Evolutionary conservation across 78 protist genomes (phyloP), one percentile per base, ranked within the genome.

Genomic region (Dictyostelium firmibasis): DNA sequence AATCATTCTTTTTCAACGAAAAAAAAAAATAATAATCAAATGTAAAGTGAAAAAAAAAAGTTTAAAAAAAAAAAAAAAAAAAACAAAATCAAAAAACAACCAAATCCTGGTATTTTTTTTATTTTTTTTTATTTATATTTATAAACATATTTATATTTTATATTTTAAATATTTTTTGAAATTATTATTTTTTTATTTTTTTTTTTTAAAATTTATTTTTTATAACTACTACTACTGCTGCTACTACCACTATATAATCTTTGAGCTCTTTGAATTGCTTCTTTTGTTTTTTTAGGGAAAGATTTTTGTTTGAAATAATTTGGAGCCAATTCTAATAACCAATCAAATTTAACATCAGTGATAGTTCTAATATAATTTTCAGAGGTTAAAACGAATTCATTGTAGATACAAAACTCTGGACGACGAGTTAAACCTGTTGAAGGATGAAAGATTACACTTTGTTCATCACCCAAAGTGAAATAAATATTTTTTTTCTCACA

Each of bases 311-410:
- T 64, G 10, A 89, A n/a, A 67, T 89, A 89, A 35, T 27, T 36
- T 29, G 82, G 85, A 29, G 88, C 86, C 13, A 38, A 16, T 69
- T 89, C 87, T 9, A 50, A 9, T 33, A 89, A 81, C 99, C 99
- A 98, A 60, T 98, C 99, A 18, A 97, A 97, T 81, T 95, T 67
- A 53, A 99, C 64, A 5, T 94, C 99, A 4, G 99, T 97, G 44
- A 96, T 97, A 36, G 99, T 98, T 78, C 99, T 93, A 77, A 99
- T 98, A 97, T 97, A 99, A 82, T 98, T 95, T 74, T 95, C 84
- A 75, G 97, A 81, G 25, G 99, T 99, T 67, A 99, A 97, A 50
- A 99, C 99, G 79, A 99, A 98, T 97, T 99, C 99, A 91, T 99
- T 84, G 96, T 98, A 99, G 67, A 99, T 81, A n/a, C 93, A 96